These are phyloP conservation scores for Talaromyces sp. DNA, from an alignment of 2,329 filamentous ascomycete genomes.

Conservation along the genomic window DNA sequence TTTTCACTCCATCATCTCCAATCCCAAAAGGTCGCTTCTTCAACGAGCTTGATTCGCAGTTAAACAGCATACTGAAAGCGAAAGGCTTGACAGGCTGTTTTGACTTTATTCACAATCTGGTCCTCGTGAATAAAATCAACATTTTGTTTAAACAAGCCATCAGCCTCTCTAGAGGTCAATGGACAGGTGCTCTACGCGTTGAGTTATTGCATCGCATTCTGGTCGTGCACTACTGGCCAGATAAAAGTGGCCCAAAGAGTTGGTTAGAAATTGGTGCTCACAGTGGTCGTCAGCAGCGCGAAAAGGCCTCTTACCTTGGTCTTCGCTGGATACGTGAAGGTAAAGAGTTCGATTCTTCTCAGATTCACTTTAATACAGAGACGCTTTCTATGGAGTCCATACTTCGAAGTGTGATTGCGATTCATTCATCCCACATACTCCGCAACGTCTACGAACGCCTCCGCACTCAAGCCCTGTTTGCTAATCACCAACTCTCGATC, in stretches of 20 bases:
- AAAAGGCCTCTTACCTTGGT: slow-evolving; percentile 31
- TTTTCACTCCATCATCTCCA: slow-evolving; percentile 66
- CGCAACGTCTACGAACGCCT: slow-evolving; percentile 60
- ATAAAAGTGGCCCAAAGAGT: slow-evolving; percentile 66
- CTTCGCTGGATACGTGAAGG: slow-evolving; percentile 79
- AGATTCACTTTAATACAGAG: slow-evolving; percentile 62
- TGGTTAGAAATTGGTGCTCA: slow-evolving; percentile 83
- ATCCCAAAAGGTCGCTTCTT: slow-evolving; percentile 60
- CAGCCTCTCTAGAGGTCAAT: slow-evolving; percentile 63
- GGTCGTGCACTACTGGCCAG: slow-evolving; percentile 85
- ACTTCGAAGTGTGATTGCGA: slow-evolving; percentile 67
- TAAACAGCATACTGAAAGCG: slow-evolving; percentile 65
- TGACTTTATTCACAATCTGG: slow-evolving; percentile 77
- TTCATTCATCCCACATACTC: slow-evolving; percentile 69
- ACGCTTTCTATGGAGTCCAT: slow-evolving; percentile 69
- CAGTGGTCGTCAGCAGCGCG: slow-evolving; percentile 20
- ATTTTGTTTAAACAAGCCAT: slow-evolving; percentile 73
- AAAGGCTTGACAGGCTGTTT: slow-evolving; percentile 77
- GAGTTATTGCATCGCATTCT: slow-evolving; percentile 76
- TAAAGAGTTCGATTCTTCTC: slow-evolving; percentile 64
- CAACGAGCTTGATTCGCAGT: slow-evolving; percentile 60
- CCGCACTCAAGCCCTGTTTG: slow-evolving; percentile 56
- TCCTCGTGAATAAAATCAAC: slow-evolving; percentile 84
- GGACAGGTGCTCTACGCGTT: slow-evolving; percentile 72
- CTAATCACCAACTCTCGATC: slow-evolving; percentile 55